Base-by-base conservation (phyloP, 441 rosid species). In the Oxalis stricta region DNA sequence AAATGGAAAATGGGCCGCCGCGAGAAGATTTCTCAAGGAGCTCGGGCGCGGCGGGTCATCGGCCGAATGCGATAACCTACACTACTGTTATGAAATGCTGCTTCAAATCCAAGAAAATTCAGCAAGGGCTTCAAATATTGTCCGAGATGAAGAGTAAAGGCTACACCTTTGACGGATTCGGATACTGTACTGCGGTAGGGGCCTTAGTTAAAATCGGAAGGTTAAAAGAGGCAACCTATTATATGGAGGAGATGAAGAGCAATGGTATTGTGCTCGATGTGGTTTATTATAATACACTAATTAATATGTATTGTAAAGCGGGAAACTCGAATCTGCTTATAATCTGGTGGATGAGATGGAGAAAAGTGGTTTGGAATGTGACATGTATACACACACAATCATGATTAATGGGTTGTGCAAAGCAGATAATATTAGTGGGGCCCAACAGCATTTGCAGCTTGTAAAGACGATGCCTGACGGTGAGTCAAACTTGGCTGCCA, bases 81-180 rank as follows among this genome's bases (percentile, higher is more conserved):
- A 84, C 95, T 0, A 79, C 95, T 1, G 49, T 84, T 16, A 29
- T 84, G 50, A 88, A 73, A 53, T 62, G 68, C 21, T 79, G 72
- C 57, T 73, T 84, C 35, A 71, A 64, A 49, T 66, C 66, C 18
- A 62, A 58, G 62, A 63, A 63, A 63, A 65, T 71, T 55, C 45
- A 70, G 11, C 69, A 70, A 59, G 87, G 95, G 43, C 45, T 84
- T 36, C 65, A 75, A 21, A 45, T 81, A 46, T 62, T 84, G 26
- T 34, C 42, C 2, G 71, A 65, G 54, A 81, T 79, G 93, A 66
- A 55, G 32, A 56, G 52, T 38, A 70, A 60, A 57, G 95, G 97
- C 15, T 68, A 60, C 47, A 84, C 89, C 0, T 84, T 60, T 49
- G 97, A 79, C 10, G 93, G 93, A 30, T 87, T 69, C 37, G 95